Evolutionary conservation across 2,329 filamentous ascomycete genomes (phyloP).

Genomic region (Cercospora nicotianae): DNA sequence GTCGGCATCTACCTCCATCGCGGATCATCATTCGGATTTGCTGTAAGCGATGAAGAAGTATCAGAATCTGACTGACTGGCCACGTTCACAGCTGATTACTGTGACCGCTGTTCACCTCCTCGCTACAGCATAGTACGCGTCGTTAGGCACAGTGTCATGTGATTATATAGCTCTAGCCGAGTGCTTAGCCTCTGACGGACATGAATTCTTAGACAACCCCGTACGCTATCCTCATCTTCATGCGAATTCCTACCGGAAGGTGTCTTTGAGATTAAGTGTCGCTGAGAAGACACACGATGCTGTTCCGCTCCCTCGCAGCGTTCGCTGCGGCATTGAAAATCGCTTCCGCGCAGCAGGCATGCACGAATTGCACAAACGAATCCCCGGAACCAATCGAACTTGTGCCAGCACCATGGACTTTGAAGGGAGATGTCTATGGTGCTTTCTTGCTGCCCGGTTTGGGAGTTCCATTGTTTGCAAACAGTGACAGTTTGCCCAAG

Average conservation of each 20-base stretch:
- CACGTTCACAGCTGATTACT: not conserved
- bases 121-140: not conserved
- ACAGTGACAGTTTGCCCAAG: slow-evolving; percentile 4
- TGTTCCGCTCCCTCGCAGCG: not conserved
- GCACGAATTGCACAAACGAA: slow-evolving; percentile 24
- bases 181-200: not conserved
- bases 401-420: slow-evolving; percentile 20
- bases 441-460: slow-evolving; percentile 17
- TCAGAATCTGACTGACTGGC: not conserved
- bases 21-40: slow-evolving; percentile 3
- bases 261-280: not conserved
- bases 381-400: slow-evolving; percentile 20
- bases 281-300: not conserved
- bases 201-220: not conserved
- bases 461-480: slow-evolving; percentile 12
- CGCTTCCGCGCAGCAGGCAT: slow-evolving; percentile 3
- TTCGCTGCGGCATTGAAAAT: not conserved
- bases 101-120: not conserved
- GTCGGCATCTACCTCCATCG: not conserved
- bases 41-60: slow-evolving; percentile 1
- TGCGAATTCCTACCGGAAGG: not conserved
- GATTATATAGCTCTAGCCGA: not conserved
- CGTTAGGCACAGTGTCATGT: not conserved
- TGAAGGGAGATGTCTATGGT: slow-evolving; percentile 23
- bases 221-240: not conserved